Percentiles rank a stretch among this genome's conserved stretches.
These are phyloP conservation scores for Ceriops decandra DNA, from an alignment of 345 rosid genomes.

Conservation along the genomic window DNA sequence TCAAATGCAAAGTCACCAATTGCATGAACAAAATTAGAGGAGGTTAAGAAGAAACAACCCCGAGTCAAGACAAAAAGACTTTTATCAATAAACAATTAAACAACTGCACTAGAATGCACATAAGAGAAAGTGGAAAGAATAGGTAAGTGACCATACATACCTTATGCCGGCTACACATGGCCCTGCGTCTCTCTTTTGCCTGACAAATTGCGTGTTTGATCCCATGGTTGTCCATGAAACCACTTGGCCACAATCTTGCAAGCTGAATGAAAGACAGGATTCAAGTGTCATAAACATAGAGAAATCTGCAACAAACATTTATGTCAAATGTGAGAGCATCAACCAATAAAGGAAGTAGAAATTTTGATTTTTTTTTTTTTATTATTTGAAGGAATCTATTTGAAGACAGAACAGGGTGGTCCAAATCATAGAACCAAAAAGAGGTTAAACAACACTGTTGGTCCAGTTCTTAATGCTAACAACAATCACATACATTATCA, in stretches of 20 bases:
- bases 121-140: neutral
- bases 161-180: constrained; percentile 29
- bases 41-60: too few species aligned
- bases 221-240: constrained; percentile 83
- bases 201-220: constrained; percentile 81
- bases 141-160: neutral
- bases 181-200: constrained; percentile 73
- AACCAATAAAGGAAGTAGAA: too few species aligned
- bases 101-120: too few species aligned
- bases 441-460: neutral
- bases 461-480: neutral
- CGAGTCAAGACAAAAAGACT: too few species aligned
- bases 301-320: constrained; percentile 1
- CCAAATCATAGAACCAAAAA: neutral
- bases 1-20: too few species aligned
- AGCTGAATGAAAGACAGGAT: constrained; percentile 49
- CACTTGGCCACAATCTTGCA: constrained; percentile 83
- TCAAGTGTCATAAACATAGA: constrained; percentile 25
- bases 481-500: neutral
- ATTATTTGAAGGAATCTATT: neutral
- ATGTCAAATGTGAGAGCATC: too few species aligned
- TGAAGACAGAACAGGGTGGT: neutral
- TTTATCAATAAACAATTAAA: too few species aligned
- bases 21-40: too few species aligned
- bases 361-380: neutral